Evolutionary conservation across 176 grass and related monocot genomes (phyloP), one percentile per base, ranked within the genome.

Genomic region (Oryza australiensis): DNA sequence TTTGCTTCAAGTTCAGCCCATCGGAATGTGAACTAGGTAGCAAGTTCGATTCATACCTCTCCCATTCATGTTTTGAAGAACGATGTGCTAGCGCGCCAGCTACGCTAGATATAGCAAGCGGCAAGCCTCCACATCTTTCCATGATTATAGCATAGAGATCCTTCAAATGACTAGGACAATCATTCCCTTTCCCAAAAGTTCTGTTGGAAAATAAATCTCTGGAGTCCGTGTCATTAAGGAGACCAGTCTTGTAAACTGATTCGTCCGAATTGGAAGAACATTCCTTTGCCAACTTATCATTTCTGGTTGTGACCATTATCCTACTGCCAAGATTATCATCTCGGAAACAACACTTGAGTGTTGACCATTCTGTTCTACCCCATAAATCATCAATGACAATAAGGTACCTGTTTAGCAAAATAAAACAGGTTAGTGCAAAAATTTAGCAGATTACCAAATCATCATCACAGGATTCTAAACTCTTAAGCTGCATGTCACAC

Each of bases 381-480:
- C 83, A 89, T 14, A 86, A 3, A 81, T 86, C 83, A 86, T 89
- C 83, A 41, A 89, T 29, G 24, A 86, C 38, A 51, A 82, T 14
- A 13, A 88, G 68, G 16, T 83, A 83, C 68, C 86, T 87, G 46
- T 42, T 84, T 41, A 3, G 45, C 20, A 57, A 24, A 57, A 59
- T 3, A 7, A 2, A 84, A 59, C 63, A 59, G n/a, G 10, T 40
- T 10, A 2, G 49, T 15, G 14, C 13, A 74, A 1, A 60, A 2
- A 40, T 9, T 1, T 28, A 29, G 32, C 22, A 9, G 26, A 62
- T 41, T 28, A 81, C 2, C 15, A 42, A 72, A 62, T 16, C 33
- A 15, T 70, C 37, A 38, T 23, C 24, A 5, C 12, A 73, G 5
- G 28, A 49, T 40, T 76, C 45, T 29, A 24, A 57, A 28, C 6